Evolutionary conservation across 495 filamentous ascomycete species (phyloP).

Genomic region (Aspergillus wentii): DNA sequence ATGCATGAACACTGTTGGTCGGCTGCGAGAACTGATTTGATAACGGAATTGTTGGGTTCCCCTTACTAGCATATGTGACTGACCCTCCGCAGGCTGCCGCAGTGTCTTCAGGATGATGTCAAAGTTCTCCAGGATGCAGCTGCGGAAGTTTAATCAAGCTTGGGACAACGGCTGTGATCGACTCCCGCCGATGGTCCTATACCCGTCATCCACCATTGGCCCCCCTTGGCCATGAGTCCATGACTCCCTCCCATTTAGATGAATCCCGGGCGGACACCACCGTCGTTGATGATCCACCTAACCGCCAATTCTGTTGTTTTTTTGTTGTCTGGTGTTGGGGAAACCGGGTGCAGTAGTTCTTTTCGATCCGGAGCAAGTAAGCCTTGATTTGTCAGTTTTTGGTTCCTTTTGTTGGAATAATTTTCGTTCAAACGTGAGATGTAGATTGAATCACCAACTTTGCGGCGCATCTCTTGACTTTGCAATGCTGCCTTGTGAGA

Average conservation of each 20-base stretch:
- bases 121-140: slow-evolving; percentile 22
- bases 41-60: slow-evolving; percentile 15
- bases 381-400: slow-evolving; percentile 6
- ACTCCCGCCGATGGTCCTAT: slow-evolving; percentile 14
- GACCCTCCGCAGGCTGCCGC: slow-evolving; percentile 5
- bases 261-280: slow-evolving; percentile 11
- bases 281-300: slow-evolving; percentile 27
- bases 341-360: slow-evolving; percentile 7
- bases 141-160: slow-evolving; percentile 23
- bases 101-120: slow-evolving; percentile 28
- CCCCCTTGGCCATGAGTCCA: too few relatives aligned
- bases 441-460: slow-evolving; percentile 22
- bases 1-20: slow-evolving; percentile 21
- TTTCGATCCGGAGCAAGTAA: slow-evolving; percentile 1
- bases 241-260: too few relatives aligned
- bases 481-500: slow-evolving; percentile 4
- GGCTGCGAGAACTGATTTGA: slow-evolving; percentile 22
- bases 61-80: slow-evolving; percentile 17
- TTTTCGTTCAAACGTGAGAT: slow-evolving; percentile 13
- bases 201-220: slow-evolving; percentile 8
- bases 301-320: slow-evolving; percentile 24
- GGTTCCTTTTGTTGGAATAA: slow-evolving; percentile 11
- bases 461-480: slow-evolving; percentile 5
- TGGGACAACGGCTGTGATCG: slow-evolving; percentile 15
- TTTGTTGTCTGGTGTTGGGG: slow-evolving; percentile 22